Conservation (phyloP, 345 rosid genomes). For the Eucalyptus decipiens region DNA sequence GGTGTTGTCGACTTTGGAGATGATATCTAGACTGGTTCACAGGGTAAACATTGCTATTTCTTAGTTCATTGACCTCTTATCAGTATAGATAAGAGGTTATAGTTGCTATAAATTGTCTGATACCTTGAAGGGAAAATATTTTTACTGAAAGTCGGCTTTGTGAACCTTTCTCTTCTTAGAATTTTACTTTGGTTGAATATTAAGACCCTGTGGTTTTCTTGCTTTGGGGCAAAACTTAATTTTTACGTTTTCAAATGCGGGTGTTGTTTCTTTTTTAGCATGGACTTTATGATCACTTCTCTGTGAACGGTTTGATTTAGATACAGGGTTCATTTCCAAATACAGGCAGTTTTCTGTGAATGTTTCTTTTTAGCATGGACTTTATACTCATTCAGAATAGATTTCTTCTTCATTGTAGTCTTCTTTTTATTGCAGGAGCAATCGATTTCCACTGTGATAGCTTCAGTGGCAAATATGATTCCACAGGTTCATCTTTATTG, state of each 20-base stretch:
- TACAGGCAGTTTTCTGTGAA: neutral
- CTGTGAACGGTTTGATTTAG: neutral
- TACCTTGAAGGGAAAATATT: neutral
- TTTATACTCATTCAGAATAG: neutral
- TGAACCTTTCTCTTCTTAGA: neutral
- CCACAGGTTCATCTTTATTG: constrained; percentile 55
- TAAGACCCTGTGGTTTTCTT: neutral
- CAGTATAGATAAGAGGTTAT: neutral
- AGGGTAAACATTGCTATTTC: constrained; percentile 34
- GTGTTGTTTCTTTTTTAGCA: neutral
- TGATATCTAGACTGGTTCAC: constrained; percentile 68
- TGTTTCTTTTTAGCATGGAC: neutral
- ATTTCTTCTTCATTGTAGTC: neutral
- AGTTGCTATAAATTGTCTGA: neutral
- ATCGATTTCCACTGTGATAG: constrained; percentile 79
- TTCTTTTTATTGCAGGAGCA: constrained; percentile 47
- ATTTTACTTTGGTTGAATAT: neutral
- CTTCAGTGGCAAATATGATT: constrained; percentile 79
- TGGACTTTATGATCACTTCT: neutral
- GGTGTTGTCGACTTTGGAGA: constrained; percentile 64
- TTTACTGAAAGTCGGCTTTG: neutral
- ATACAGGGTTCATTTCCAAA: neutral
- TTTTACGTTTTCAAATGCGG: neutral
- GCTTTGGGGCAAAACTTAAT: neutral
- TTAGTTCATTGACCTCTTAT: neutral